These are phyloP conservation scores for Rhodotorula graminis DNA, from an alignment of 768 basidiomycete genomes.

Conservation along the genomic window DNA sequence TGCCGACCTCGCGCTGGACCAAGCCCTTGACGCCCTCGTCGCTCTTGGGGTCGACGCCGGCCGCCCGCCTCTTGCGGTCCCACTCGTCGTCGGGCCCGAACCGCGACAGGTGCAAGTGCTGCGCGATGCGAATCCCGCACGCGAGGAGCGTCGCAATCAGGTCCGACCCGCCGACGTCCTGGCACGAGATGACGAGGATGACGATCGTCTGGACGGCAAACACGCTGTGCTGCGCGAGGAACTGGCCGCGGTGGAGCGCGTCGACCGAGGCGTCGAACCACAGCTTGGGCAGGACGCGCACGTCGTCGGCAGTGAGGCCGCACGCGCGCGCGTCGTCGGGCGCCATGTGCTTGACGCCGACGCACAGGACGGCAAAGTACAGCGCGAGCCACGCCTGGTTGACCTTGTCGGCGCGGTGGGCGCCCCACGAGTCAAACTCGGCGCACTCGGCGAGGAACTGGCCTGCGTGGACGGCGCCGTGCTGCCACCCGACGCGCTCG, in stretches of 20 bases:
- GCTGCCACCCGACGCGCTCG: slow-evolving; percentile 32
- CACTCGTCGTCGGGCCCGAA: slow-evolving; percentile 28
- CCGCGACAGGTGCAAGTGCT: slow-evolving; percentile 27
- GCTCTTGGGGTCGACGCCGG: slow-evolving; percentile 28
- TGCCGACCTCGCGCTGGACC: slow-evolving; percentile 32
- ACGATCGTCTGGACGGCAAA: slow-evolving; percentile 23
- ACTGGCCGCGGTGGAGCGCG: slow-evolving; percentile 25
- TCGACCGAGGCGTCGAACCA: slow-evolving; percentile 34
- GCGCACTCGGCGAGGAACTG: slow-evolving; percentile 20
- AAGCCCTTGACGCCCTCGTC: slow-evolving; percentile 19
- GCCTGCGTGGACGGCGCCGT: slow-evolving; percentile 10
- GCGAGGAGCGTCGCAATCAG: slow-evolving; percentile 33
- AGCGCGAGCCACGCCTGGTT: slow-evolving; percentile 33
- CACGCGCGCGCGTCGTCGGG: neutral
- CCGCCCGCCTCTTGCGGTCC: slow-evolving; percentile 17
- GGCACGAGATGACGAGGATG: slow-evolving; percentile 27
- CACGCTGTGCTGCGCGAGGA: slow-evolving; percentile 28
- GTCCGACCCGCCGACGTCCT: slow-evolving; percentile 31
- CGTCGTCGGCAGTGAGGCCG: neutral
- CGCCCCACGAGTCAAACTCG: slow-evolving; percentile 28
- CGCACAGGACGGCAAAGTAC: slow-evolving; percentile 30
- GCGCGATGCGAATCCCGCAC: slow-evolving; percentile 30
- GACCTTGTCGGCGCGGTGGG: slow-evolving; percentile 8
- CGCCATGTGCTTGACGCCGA: slow-evolving; percentile 29
- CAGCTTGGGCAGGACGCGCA: neutral